These are phyloP conservation scores for Saccharomycopsis capsularis DNA, from an alignment of 805 yeast species.

Conservation along the genomic window DNA sequence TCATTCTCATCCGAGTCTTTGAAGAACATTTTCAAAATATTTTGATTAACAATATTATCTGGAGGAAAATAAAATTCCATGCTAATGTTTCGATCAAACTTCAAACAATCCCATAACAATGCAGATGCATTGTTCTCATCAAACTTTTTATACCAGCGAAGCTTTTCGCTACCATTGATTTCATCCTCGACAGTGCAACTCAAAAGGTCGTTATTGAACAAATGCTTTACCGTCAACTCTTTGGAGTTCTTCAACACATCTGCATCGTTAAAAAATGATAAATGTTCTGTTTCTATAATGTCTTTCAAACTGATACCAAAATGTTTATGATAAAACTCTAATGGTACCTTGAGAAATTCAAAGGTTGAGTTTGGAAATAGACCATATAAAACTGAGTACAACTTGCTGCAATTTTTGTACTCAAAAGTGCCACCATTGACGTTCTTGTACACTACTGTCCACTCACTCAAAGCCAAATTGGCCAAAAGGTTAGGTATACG, in stretches of 20 bases:
- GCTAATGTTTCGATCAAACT: constrained; percentile 14
- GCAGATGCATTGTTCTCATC: constrained; percentile 1
- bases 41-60: constrained; percentile 13
- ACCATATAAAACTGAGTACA: constrained; percentile 17
- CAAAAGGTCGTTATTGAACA: constrained; percentile 14
- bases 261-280: constrained; percentile 12
- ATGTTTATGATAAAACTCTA: constrained; percentile 6
- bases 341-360: constrained; percentile 11
- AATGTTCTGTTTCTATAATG: constrained; percentile 4
- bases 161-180: background rate
- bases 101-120: constrained; percentile 19
- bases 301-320: constrained; percentile 10
- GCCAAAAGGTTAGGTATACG: background rate
- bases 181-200: constrained; percentile 14
- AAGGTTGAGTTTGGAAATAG: constrained; percentile 16
- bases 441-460: constrained; percentile 8
- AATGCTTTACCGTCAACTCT: constrained; percentile 6
- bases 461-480: background rate
- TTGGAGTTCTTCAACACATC: constrained; percentile 12
- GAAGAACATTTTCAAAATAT: constrained; percentile 17
- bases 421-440: constrained; percentile 1
- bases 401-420: constrained; percentile 6
- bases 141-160: background rate
- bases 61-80: constrained; percentile 19
- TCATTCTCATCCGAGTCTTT: background rate